Conservation (phyloP, 768 basidiomycete genomes). For the Lyophyllum atratum region DNA sequence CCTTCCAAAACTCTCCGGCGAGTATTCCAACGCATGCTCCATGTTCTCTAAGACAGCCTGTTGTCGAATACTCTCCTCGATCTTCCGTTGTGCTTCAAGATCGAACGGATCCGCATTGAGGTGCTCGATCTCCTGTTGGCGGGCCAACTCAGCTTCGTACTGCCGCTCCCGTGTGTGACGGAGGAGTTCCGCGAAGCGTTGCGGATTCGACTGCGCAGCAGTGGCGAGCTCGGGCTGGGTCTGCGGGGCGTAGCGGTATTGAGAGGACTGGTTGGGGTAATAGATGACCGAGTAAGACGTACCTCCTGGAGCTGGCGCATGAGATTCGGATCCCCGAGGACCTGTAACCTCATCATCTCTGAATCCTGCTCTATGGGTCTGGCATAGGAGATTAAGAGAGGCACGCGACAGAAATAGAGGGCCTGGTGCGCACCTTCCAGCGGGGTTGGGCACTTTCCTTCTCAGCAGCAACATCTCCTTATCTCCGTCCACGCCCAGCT, state of each 20-base stretch:
- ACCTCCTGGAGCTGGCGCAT: slow-evolving; percentile 77
- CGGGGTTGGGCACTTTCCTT: slow-evolving; percentile 50
- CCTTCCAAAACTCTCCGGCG: slow-evolving; percentile 89
- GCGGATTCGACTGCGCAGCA: slow-evolving; percentile 69
- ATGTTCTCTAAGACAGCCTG: slow-evolving; percentile 91
- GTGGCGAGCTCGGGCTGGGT: slow-evolving; percentile 78
- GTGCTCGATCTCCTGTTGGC: slow-evolving; percentile 60
- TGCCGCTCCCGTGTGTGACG: slow-evolving; percentile 61
- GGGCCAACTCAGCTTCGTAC: slow-evolving; percentile 50
- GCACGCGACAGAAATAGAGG: background rate
- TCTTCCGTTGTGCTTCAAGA: slow-evolving; percentile 87
- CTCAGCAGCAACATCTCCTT: slow-evolving; percentile 70
- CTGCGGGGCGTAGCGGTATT: slow-evolving; percentile 38
- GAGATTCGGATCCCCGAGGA: slow-evolving; percentile 81
- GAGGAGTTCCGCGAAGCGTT: slow-evolving; percentile 75
- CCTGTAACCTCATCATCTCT: slow-evolving; percentile 88
- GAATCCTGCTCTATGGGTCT: slow-evolving; percentile 78
- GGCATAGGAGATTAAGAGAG: slow-evolving; percentile 3
- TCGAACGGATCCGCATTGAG: slow-evolving; percentile 91
- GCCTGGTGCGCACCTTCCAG: slow-evolving; percentile 40
- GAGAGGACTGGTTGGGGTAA: background rate
- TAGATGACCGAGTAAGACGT: slow-evolving; percentile 20
- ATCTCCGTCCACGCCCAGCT: slow-evolving; percentile 58
- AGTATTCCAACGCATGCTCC: slow-evolving; percentile 91
- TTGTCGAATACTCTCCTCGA: slow-evolving; percentile 91